These are phyloP conservation scores for Lithohypha guttulata DNA, from an alignment of 2,329 filamentous ascomycete species.

Conservation along the genomic window DNA sequence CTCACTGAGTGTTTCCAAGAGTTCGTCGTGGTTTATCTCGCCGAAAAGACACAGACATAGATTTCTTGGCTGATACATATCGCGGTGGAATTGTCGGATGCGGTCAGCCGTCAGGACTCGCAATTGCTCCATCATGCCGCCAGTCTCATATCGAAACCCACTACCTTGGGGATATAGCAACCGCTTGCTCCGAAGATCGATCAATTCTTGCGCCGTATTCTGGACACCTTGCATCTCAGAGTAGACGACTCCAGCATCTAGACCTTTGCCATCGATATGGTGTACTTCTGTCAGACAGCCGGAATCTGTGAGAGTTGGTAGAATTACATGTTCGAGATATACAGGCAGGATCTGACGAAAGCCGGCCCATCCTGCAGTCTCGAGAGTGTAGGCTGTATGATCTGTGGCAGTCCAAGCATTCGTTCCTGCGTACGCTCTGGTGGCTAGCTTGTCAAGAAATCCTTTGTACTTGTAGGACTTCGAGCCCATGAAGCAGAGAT, in stretches of 20 bases:
- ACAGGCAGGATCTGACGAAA: conserved; percentile 91
- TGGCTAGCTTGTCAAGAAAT: conserved; percentile 85
- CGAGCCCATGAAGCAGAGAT: conserved; percentile 80
- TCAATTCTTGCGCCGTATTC: conserved; percentile 72
- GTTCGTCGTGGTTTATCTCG: conserved; percentile 70
- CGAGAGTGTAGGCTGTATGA: conserved; percentile 90
- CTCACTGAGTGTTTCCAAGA: conserved; percentile 69
- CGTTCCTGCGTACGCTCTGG: conserved; percentile 81
- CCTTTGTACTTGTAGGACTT: conserved; percentile 92
- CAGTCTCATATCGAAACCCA: conserved; percentile 96
- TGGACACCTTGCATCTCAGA: conserved; percentile 98
- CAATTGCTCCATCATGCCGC: conserved; percentile 87
- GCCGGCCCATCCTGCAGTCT: conserved; percentile 93
- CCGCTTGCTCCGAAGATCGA: conserved; percentile 71
- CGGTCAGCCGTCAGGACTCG: conserved; percentile 76
- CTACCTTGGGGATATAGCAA: conserved; percentile 79
- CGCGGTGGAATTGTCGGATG: conserved; percentile 86
- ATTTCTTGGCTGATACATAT: conserved; percentile 98
- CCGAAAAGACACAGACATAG: conserved; percentile 85
- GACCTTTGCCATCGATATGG: conserved; percentile 83
- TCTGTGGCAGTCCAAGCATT: conserved; percentile 97
- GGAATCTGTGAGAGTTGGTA: conserved; percentile 85
- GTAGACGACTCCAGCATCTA: conserved; percentile 95
- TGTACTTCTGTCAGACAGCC: conserved; percentile 93
- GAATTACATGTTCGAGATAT: conserved; percentile 86